Conservation (phyloP, 331 rosid species). For the Malus hybrid region DNA sequence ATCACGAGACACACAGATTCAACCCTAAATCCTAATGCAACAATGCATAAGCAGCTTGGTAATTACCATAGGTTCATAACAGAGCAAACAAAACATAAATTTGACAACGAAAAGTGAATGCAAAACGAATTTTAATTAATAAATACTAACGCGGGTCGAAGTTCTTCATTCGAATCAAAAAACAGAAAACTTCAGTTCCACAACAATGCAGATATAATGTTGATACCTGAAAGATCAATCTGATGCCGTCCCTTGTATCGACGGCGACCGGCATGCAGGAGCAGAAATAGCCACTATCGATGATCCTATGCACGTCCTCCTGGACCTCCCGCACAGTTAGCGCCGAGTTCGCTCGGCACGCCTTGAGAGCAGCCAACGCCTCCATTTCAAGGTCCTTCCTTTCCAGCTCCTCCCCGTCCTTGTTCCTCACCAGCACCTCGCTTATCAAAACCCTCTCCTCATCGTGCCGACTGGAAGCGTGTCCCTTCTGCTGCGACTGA, state of each 20-base stretch:
- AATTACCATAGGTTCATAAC: not conserved
- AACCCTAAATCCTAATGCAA: not conserved
- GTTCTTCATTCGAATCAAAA: not conserved
- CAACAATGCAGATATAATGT: not conserved
- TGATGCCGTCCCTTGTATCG: conserved; percentile 92
- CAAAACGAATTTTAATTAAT: not conserved
- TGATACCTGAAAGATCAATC: conserved; percentile 82
- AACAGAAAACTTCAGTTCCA: not conserved
- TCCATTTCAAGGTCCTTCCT: conserved; percentile 89
- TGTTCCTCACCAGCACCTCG: conserved; percentile 89
- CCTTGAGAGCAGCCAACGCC: conserved; percentile 77
- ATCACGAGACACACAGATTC: not conserved
- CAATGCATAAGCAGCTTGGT: too few species aligned
- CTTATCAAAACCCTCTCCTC: conserved; percentile 95
- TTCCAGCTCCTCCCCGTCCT: conserved; percentile 91
- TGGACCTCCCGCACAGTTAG: conserved; percentile 90
- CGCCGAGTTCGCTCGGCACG: conserved; percentile 84
- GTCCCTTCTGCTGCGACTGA: conserved; percentile 42
- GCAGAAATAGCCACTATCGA: conserved; percentile 84
- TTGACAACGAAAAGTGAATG: not conserved
- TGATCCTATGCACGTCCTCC: conserved; percentile 93
- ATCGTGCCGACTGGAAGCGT: conserved; percentile 39
- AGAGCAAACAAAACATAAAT: not conserved
- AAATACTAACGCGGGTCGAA: not conserved
- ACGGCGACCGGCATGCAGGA: conserved; percentile 91